Base-by-base conservation (phyloP, 2,329 filamentous ascomycete genomes). In the Neophaeococcomyces aloes region DNA sequence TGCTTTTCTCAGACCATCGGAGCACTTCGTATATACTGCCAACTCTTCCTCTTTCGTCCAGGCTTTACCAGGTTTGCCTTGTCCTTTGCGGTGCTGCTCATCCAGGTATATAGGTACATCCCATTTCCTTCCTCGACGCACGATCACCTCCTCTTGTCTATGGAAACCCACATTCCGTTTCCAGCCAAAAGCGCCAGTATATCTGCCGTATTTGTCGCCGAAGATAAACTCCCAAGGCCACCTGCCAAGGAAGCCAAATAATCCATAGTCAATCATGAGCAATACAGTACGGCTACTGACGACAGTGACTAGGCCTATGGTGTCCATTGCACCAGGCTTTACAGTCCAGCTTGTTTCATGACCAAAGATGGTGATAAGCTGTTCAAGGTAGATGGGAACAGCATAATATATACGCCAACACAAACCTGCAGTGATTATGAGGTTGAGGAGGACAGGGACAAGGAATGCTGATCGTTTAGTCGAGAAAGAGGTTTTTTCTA, bases 391-490 rank as follows among this genome's bases (percentile, higher is more conserved):
- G 61, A 76, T 81, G 1, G 84, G 84, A 10, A 75, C 53, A 53
- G 86, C 80, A 61, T 70, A 67, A 61, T 75, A 84, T 48, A 81
- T 67, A 51, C 88, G 81, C 68, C 78, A 78, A 46, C 71, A 54
- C 54, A 94, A 78, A 25, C 85, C 63, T 2, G 70, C 57, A 7
- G 71, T 67, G 45, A 95, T 78, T 53, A 68, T 64, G 27, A 82
- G 45, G 63, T 95, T 95, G 65, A 94, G 78, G 14, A 79, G 61
- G 14, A 86, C 71, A 13, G 88, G 86, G 1, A 94, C 79, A 37
- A 78, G 56, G 64, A 94, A 95, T 56, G 93, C 82, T 57, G 85
- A 83, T 60, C 76, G 76, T 66, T 95, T 95, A 65, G 88, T 78
- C 21, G 72, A 70, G 15, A 65, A 63, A 0, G 80, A 78, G 49